Base-by-base conservation (phyloP, 1,284 basidiomycete genomes). In the Polyporus tsugae region DNA sequence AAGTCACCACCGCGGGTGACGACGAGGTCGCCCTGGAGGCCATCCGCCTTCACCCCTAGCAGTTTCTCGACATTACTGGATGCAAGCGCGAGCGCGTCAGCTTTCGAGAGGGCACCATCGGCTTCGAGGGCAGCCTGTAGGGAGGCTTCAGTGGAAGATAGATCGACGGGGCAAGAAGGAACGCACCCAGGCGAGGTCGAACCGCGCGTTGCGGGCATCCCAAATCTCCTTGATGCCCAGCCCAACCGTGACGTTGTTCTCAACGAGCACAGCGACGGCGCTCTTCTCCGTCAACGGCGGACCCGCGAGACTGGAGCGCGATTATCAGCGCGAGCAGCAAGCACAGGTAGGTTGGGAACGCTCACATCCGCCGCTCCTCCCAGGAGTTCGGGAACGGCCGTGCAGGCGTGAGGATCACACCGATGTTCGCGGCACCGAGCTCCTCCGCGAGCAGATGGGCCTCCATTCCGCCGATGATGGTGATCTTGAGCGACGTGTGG, bases 381-480 rank as follows among this genome's bases (percentile, higher is more conserved):
- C 93, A 96, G 1, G 83, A 83, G 35, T 77, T 75, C 2, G 92
- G 90, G 82, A 87, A 92, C 7, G 91, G 86, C 69, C 85, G 83
- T 15, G 84, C 76, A 73, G 88, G 79, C 70, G 88, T 73, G 82
- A 94, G 80, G 67, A 97, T 89, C 36, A 96, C 93, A 17, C 91
- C 91, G 17, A 95, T 86, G 61, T 86, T 80, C 1, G 90, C 88
- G 38, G 78, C 77, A 73, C 91, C 87, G 42, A 96, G 87, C 72
- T 95, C 89, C 58, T 87, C 80, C 0, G 94, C 94, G 63, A 96
- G 79, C 25, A 92, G 80, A 78, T 93, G 87, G 1, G 92, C 86
- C 80, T 96, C 94, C 0, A 86, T 81, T 0, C 87, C 95, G n/a
- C 93, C 93, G 52, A 86, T 81, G 74, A 95, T 89, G 2, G 90